Conservation (phyloP, 306 rosid species). For the Casuarina glauca region DNA sequence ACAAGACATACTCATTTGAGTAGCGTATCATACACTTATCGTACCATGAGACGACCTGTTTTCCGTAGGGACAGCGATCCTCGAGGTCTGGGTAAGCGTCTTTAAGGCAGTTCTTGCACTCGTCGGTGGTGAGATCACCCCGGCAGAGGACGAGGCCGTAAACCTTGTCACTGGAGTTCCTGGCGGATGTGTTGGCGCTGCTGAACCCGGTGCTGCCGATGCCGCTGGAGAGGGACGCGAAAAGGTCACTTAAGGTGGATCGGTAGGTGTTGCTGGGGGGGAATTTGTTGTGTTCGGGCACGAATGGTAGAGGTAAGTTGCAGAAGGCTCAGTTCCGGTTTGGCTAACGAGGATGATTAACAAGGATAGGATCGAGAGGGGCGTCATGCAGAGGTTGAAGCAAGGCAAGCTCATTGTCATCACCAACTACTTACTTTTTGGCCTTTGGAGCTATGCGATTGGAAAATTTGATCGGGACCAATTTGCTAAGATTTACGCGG, state of each 20-base stretch:
- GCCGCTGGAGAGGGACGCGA: neutral
- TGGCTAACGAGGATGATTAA: neutral
- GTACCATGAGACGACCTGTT: constrained; percentile 20
- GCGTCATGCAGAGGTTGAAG: neutral
- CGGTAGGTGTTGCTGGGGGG: no score
- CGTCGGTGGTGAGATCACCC: constrained; percentile 29
- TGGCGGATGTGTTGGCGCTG: neutral
- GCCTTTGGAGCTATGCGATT: neutral
- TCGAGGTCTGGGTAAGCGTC: constrained; percentile 31
- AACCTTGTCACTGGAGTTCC: no score
- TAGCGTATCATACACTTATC: no score
- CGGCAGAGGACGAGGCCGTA: no score
- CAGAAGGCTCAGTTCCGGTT: neutral
- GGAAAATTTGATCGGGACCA: no score
- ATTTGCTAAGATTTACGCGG: no score
- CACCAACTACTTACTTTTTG: neutral
- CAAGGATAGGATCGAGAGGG: neutral
- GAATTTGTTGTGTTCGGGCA: no score
- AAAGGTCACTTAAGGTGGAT: neutral
- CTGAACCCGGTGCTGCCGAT: no score
- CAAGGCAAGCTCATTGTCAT: neutral
- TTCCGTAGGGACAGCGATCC: constrained; percentile 24
- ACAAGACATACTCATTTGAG: no score
- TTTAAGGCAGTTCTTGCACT: constrained; percentile 45
- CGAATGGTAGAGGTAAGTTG: no score